phyloP scores from a whole-genome alignment of 1,139 yeast species.

The Lodderomyces orthopsilosis region DNA sequence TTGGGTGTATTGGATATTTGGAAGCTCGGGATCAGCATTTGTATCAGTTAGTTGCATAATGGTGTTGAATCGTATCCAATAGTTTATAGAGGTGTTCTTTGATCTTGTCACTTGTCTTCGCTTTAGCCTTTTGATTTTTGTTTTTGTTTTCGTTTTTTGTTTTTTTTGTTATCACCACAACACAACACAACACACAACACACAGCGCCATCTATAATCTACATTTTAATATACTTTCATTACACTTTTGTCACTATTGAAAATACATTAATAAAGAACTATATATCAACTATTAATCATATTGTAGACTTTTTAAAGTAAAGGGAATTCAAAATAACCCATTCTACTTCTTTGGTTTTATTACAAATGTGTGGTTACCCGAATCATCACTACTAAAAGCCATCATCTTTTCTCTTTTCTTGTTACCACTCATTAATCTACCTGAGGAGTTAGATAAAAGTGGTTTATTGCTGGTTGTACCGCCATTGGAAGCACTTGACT shows the following conservation, averaged over 20 bases:
- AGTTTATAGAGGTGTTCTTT: not conserved
- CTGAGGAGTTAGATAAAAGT: constrained; percentile 22
- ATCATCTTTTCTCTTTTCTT: constrained; percentile 30
- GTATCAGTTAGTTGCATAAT: not conserved
- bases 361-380: constrained; percentile 41
- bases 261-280: not conserved
- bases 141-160: not conserved
- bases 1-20: constrained; percentile 15
- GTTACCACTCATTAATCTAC: constrained; percentile 25
- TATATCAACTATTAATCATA: not conserved
- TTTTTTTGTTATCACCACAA: not conserved
- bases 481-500: not conserved
- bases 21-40: constrained; percentile 4
- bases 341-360: constrained; percentile 34
- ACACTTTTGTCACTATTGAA: not conserved
- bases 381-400: constrained; percentile 44
- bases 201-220: no score
- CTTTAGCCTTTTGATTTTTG: no score
- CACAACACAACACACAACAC: not conserved
- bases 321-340: not conserved
- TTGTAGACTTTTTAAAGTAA: no score
- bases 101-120: not conserved
- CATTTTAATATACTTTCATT: no score
- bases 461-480: constrained; percentile 13
- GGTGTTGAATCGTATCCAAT: not conserved